phyloP scores from a whole-genome alignment of 2,329 filamentous ascomycete species.

The Aspergillus fijiensis region DNA sequence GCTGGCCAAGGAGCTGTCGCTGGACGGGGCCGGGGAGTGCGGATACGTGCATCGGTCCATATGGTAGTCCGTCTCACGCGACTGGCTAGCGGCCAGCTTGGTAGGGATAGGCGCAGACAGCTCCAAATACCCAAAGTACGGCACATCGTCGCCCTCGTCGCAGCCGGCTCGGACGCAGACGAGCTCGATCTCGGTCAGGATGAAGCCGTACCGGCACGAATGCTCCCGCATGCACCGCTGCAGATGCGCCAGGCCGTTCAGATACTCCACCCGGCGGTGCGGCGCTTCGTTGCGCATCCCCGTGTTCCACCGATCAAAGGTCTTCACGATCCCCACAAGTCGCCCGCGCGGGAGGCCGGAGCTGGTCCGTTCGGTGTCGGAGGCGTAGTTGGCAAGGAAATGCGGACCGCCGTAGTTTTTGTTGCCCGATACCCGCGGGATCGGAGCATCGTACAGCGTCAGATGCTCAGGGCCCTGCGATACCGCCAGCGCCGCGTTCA shows the following conservation, averaged over 20 bases:
- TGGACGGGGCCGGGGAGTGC: constrained; percentile 33
- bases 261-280: constrained; percentile 83
- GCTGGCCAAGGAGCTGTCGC: constrained; percentile 26
- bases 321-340: constrained; percentile 82
- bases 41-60: constrained; percentile 20
- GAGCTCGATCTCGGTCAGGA: constrained; percentile 93
- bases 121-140: constrained; percentile 88
- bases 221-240: constrained; percentile 93
- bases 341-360: constrained; percentile 57
- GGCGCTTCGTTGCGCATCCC: constrained; percentile 86
- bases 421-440: constrained; percentile 35
- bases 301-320: constrained; percentile 92
- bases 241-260: constrained; percentile 79
- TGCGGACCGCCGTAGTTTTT: constrained; percentile 49
- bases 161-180: constrained; percentile 80
- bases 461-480: constrained; percentile 67
- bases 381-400: constrained; percentile 55
- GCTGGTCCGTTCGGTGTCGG: constrained; percentile 50
- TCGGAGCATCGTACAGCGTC: constrained; percentile 43
- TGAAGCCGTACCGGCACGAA: constrained; percentile 89
- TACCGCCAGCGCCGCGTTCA: constrained; percentile 79
- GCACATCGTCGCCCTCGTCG: constrained; percentile 59
- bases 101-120: constrained; percentile 60
- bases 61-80: neutral
- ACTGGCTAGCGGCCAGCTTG: constrained; percentile 39